These are phyloP conservation scores for Corrigiola litoralis DNA, from an alignment of 179 eudicot genomes.

Conservation along the genomic window DNA sequence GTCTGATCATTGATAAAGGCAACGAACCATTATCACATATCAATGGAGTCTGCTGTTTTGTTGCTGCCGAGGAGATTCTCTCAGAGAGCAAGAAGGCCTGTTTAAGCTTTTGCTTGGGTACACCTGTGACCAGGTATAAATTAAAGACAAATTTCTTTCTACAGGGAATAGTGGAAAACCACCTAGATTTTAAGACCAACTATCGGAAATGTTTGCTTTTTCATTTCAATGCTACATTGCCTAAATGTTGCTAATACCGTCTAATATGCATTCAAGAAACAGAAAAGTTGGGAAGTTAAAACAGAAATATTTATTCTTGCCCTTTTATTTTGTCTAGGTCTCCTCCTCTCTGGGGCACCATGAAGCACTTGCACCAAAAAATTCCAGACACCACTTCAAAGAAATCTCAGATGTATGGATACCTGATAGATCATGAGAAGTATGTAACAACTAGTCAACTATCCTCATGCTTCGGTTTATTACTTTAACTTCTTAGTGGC, in stretches of 20 bases:
- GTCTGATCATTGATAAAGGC: conserved; percentile 74
- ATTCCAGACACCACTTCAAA: conserved; percentile 75
- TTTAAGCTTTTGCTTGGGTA: conserved; percentile 70
- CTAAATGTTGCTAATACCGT: not conserved
- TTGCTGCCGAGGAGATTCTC: conserved; percentile 74
- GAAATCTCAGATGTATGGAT: conserved; percentile 68
- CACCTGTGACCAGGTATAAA: conserved; percentile 67
- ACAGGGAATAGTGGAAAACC: not conserved
- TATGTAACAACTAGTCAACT: conserved; percentile 24
- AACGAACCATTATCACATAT: conserved; percentile 58
- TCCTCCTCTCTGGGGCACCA: conserved; percentile 81
- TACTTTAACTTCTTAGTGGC: too few relatives aligned
- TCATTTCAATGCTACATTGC: not conserved
- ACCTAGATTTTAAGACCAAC: not conserved
- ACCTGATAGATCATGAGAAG: conserved; percentile 79
- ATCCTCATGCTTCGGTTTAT: not conserved
- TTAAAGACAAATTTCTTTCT: not conserved
- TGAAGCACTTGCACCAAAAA: conserved; percentile 68
- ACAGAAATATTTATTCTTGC: not conserved
- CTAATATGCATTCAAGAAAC: not conserved
- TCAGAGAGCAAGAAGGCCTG: conserved; percentile 77
- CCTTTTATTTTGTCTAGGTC: conserved; percentile 37
- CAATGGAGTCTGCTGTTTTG: conserved; percentile 60
- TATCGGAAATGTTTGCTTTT: not conserved
- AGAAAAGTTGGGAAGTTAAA: not conserved